Conservation (phyloP, 495 filamentous ascomycete genomes). For the Penicillium bovifimosum region DNA sequence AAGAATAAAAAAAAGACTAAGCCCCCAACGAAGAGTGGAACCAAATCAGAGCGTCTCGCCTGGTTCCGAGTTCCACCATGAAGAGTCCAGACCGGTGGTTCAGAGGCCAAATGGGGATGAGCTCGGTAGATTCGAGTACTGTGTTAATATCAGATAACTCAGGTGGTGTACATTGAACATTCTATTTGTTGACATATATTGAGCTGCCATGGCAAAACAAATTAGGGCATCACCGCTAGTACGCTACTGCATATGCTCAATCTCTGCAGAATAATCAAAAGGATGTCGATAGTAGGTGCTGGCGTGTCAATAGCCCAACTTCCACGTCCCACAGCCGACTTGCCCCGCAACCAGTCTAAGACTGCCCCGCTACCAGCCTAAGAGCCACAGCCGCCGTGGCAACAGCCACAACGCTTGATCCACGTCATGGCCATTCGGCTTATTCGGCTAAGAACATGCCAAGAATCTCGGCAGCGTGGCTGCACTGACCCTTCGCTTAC, state of each 20-base stretch:
- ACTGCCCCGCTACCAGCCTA: background rate
- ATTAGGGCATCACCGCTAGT: slow-evolving; percentile 7
- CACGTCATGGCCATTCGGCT: slow-evolving; percentile 12
- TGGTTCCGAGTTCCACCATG: background rate
- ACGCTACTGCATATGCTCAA: no score
- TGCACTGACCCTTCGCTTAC: background rate
- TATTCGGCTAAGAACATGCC: slow-evolving; percentile 10
- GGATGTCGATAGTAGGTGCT: no score
- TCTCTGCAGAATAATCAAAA: background rate
- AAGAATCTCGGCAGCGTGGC: slow-evolving; percentile 3
- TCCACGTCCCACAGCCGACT: no score
- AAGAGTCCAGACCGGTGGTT: background rate
- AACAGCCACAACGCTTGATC: slow-evolving; percentile 4
- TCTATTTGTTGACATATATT: no score
- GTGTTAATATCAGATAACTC: background rate
- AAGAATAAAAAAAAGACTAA: slow-evolving; percentile 1
- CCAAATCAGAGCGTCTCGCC: background rate
- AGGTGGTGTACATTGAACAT: no score
- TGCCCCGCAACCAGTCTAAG: background rate
- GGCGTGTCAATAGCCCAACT: no score
- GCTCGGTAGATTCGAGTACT: background rate
- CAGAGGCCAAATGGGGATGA: no score
- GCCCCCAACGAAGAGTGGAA: slow-evolving; percentile 6
- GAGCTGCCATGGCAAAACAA: background rate
- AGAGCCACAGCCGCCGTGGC: slow-evolving; percentile 8